phyloP scores from a whole-genome alignment of 768 basidiomycete genomes.

The Hericium erinaceus region DNA sequence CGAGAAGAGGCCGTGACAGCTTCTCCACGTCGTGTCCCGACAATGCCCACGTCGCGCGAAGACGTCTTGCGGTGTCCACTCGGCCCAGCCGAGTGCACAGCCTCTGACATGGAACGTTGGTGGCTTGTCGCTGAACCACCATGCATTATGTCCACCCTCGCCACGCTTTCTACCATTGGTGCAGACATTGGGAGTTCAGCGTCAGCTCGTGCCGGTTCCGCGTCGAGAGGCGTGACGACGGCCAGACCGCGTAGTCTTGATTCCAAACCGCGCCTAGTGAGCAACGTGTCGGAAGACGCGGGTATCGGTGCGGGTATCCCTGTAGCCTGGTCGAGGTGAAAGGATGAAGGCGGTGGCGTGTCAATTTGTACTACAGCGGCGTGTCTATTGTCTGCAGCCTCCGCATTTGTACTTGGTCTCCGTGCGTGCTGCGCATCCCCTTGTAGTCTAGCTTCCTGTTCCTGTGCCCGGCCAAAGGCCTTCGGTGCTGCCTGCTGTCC shows the following conservation, averaged over 20 bases:
- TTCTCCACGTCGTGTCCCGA: constrained; percentile 31
- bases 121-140: constrained; percentile 22
- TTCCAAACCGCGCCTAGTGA: not conserved
- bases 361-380: constrained; percentile 61
- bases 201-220: too few relatives aligned
- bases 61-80: constrained; percentile 32
- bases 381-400: constrained; percentile 54
- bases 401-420: constrained; percentile 27
- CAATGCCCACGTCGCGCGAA: constrained; percentile 43
- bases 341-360: constrained; percentile 20
- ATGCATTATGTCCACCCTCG: not conserved
- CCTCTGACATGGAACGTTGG: constrained; percentile 43
- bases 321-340: constrained; percentile 16
- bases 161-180: not conserved
- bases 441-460: not conserved
- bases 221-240: too few relatives aligned
- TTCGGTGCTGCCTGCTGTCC: not conserved
- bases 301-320: constrained; percentile 1
- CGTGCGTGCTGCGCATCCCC: not conserved
- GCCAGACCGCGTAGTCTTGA: too few relatives aligned
- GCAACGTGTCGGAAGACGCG: constrained; percentile 1
- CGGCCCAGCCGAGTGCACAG: constrained; percentile 10
- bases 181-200: not conserved
- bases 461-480: not conserved
- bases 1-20: constrained; percentile 5